A percentile compares a stretch with the other conserved stretches of the same genome.
These are phyloP conservation scores for Curvularia sp. DNA, from an alignment of 2,329 filamentous ascomycete species.

Conservation along the genomic window DNA sequence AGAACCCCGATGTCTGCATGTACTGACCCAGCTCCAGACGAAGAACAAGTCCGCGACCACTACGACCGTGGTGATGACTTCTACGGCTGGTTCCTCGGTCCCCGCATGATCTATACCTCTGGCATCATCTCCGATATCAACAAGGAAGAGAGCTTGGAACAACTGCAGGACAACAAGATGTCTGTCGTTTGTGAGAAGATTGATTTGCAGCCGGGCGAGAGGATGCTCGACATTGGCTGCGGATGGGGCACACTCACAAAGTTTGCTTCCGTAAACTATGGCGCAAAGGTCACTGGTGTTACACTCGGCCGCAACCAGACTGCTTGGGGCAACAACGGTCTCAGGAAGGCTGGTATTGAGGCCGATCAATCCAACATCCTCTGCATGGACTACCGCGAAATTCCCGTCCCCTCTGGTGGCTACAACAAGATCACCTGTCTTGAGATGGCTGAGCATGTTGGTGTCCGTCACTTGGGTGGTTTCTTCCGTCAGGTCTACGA, in stretches of 20 bases:
- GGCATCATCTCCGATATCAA: slow-evolving; percentile 89
- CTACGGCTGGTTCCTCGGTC: slow-evolving; percentile 97
- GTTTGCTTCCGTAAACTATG: slow-evolving; percentile 92
- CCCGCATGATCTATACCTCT: slow-evolving; percentile 98
- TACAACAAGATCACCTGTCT: slow-evolving; percentile 97
- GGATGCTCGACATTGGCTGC: slow-evolving; percentile 91
- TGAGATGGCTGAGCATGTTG: slow-evolving; percentile 99
- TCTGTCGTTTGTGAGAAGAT: slow-evolving; percentile 97
- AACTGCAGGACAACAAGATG: slow-evolving; percentile 98
- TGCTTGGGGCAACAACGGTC: slow-evolving; percentile 90
- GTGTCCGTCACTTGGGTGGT: slow-evolving; percentile 81
- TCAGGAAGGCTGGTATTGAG: slow-evolving; percentile 79
- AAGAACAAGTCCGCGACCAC: slow-evolving; percentile 96
- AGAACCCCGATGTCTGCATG: not conserved
- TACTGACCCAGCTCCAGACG: slow-evolving; percentile 64
- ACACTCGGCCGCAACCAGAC: slow-evolving; percentile 97
- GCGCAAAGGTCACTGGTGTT: slow-evolving; percentile 83
- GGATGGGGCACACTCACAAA: slow-evolving; percentile 97
- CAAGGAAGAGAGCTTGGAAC: slow-evolving; percentile 87
- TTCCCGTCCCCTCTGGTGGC: slow-evolving; percentile 75
- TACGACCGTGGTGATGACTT: slow-evolving; percentile 99
- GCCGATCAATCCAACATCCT: slow-evolving; percentile 91
- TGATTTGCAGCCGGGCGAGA: slow-evolving; percentile 78
- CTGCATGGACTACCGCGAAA: slow-evolving; percentile 97
- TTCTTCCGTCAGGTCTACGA: slow-evolving; percentile 90